Evolutionary conservation across 208 protist genomes (phyloP).

Genomic region (Trypanosoma boissoni): DNA sequence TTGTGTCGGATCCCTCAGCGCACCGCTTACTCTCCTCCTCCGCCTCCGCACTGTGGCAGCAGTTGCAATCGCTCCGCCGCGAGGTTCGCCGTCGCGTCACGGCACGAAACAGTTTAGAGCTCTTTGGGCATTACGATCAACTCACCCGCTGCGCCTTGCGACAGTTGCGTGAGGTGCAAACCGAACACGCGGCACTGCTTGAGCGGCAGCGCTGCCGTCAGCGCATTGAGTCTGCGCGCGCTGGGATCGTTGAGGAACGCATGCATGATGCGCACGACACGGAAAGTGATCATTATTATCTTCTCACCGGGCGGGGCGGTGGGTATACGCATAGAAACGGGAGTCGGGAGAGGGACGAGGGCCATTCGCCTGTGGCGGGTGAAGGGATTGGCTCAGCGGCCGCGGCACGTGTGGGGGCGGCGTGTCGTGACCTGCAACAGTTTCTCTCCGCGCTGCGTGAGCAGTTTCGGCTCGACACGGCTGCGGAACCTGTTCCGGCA

Average conservation of each 20-base stretch:
- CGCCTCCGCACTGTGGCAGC: conserved; percentile 21
- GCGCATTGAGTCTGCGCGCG: not conserved
- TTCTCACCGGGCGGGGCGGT: too few species aligned
- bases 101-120: conserved; percentile 53
- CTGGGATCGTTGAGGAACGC: not conserved
- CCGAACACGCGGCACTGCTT: conserved; percentile 9
- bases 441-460: conserved; percentile 54
- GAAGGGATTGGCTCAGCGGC: conserved; percentile 2
- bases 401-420: conserved; percentile 38
- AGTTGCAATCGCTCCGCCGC: conserved; percentile 57
- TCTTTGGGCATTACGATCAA: conserved; percentile 69
- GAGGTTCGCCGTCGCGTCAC: conserved; percentile 75
- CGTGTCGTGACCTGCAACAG: conserved; percentile 59
- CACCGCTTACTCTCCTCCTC: conserved; percentile 11
- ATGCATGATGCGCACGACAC: not conserved
- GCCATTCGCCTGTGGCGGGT: not conserved
- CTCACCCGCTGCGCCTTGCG: conserved; percentile 34
- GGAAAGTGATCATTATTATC: not conserved
- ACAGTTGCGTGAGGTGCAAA: conserved; percentile 27
- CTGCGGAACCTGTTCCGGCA: conserved; percentile 4
- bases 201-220: conserved; percentile 6
- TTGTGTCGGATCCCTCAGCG: not conserved
- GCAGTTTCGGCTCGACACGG: conserved; percentile 16
- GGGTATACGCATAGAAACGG: not conserved
- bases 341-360: too few species aligned